Percentiles rank a stretch among this genome's conserved stretches.
Conservation (phyloP, 2,329 filamentous ascomycete genomes). For the Microdochium nivale region DNA sequence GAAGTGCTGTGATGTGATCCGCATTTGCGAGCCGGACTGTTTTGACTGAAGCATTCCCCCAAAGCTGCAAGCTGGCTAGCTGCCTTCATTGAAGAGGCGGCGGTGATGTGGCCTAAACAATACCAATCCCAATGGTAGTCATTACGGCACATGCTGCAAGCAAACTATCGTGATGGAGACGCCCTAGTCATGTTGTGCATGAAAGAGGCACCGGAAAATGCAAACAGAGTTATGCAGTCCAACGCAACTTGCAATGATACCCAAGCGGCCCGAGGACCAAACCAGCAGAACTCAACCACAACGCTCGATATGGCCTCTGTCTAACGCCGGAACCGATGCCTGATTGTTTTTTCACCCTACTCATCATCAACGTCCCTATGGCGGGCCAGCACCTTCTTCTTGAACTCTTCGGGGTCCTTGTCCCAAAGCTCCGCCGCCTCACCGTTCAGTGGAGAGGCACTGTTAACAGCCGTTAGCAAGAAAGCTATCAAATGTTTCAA, state of each 20-base stretch:
- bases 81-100: too few relatives aligned
- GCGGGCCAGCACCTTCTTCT: conserved; percentile 59
- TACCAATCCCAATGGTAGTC: too few relatives aligned
- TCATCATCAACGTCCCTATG: conserved; percentile 60
- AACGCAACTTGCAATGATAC: conserved; percentile 2
- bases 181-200: background rate
- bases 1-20: too few relatives aligned
- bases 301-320: background rate
- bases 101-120: too few relatives aligned
- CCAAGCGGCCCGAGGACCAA: background rate
- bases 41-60: too few relatives aligned
- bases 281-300: background rate
- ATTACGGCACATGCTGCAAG: background rate
- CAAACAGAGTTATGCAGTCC: background rate
- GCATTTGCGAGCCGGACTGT: too few relatives aligned
- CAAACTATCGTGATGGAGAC: background rate
- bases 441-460: conserved; percentile 87
- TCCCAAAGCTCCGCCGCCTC: conserved; percentile 97
- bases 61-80: too few relatives aligned
- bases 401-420: conserved; percentile 77
- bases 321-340: background rate
- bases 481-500: conserved; percentile 3
- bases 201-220: background rate
- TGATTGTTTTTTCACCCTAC: conserved; percentile 19
- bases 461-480: conserved; percentile 27